phyloP scores from a whole-genome alignment of 2,329 filamentous ascomycete genomes.

The Penicillium sp. region DNA sequence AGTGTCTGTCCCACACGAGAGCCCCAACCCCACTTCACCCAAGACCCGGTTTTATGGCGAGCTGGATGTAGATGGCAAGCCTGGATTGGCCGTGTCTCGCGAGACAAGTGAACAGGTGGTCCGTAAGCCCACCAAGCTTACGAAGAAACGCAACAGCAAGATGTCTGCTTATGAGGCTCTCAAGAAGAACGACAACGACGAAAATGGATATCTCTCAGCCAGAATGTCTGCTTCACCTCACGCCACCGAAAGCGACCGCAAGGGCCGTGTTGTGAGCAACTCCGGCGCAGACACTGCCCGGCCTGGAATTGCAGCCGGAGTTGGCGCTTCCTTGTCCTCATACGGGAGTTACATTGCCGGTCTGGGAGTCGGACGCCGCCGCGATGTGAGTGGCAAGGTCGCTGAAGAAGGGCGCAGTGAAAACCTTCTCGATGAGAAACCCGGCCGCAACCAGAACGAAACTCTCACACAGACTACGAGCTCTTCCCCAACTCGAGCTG shows the following conservation, averaged over 20 bases:
- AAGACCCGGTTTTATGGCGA: slow-evolving; percentile 43
- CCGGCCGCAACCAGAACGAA: slow-evolving; percentile 10
- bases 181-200: slow-evolving; percentile 29
- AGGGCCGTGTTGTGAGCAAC: slow-evolving; percentile 45
- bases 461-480: slow-evolving; percentile 13
- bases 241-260: slow-evolving; percentile 35
- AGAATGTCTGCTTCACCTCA: slow-evolving; percentile 8
- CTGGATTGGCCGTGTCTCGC: slow-evolving; percentile 22
- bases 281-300: slow-evolving; percentile 38
- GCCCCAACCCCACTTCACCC: slow-evolving; percentile 30
- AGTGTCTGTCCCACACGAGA: slow-evolving; percentile 19
- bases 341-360: slow-evolving; percentile 45
- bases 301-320: slow-evolving; percentile 21
- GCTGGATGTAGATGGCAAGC: slow-evolving; percentile 27
- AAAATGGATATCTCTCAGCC: slow-evolving; percentile 14
- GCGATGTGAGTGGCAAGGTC: slow-evolving; percentile 48
- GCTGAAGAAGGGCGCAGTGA: slow-evolving; percentile 46
- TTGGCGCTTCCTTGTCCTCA: slow-evolving; percentile 33
- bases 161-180: slow-evolving; percentile 34
- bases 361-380: slow-evolving; percentile 44
- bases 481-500: slow-evolving; percentile 33
- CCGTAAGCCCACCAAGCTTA: slow-evolving; percentile 31
- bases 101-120: slow-evolving; percentile 21
- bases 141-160: slow-evolving; percentile 35
- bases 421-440: slow-evolving; percentile 14